Percentiles rank a stretch among this genome's conserved stretches.
phyloP scores from a whole-genome alignment of 2,329 filamentous ascomycete species.

The Stylonectria norvegica region DNA sequence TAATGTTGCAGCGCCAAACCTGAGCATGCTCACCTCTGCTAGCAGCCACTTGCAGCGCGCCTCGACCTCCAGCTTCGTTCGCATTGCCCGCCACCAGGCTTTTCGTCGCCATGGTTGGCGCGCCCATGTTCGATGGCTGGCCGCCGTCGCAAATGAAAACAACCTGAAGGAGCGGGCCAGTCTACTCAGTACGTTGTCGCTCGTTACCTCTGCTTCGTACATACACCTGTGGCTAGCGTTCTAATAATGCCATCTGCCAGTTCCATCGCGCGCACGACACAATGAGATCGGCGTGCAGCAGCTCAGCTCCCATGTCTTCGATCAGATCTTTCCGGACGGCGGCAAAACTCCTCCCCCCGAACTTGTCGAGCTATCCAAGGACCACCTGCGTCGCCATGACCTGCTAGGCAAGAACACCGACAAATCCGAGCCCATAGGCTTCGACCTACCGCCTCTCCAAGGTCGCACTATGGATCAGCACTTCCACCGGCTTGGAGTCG shows the following conservation, averaged over 20 bases:
- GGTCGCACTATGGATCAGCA: slow-evolving; percentile 87
- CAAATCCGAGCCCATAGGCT: slow-evolving; percentile 69
- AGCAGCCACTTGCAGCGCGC: slow-evolving; percentile 39
- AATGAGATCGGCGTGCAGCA: slow-evolving; percentile 96
- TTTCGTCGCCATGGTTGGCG: slow-evolving; percentile 36
- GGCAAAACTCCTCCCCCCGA: slow-evolving; percentile 59
- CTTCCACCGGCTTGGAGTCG: slow-evolving; percentile 82
- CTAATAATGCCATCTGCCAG: slow-evolving; percentile 24
- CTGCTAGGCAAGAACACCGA: slow-evolving; percentile 88
- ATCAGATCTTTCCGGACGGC: slow-evolving; percentile 71
- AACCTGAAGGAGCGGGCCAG: slow-evolving; percentile 21
- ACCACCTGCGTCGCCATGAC: slow-evolving; percentile 82
- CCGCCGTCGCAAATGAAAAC: slow-evolving; percentile 30
- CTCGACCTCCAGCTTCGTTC: slow-evolving; percentile 46
- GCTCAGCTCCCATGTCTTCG: slow-evolving; percentile 76
- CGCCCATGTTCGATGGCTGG: slow-evolving; percentile 44
- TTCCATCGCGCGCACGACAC: slow-evolving; percentile 62
- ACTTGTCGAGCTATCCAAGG: slow-evolving; percentile 73
- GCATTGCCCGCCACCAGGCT: slow-evolving; percentile 48
- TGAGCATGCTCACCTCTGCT: slow-evolving; percentile 30
- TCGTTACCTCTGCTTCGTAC: not conserved
- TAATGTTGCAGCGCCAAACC: slow-evolving; percentile 26
- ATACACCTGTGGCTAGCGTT: not conserved
- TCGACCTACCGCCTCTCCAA: slow-evolving; percentile 77
- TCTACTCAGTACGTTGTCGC: slow-evolving; percentile 40